A percentile compares a stretch with the other conserved stretches of the same genome.
These are phyloP conservation scores for Trebouxia gelatinosa DNA, from an alignment of 163 green algal species.

Conservation along the genomic window DNA sequence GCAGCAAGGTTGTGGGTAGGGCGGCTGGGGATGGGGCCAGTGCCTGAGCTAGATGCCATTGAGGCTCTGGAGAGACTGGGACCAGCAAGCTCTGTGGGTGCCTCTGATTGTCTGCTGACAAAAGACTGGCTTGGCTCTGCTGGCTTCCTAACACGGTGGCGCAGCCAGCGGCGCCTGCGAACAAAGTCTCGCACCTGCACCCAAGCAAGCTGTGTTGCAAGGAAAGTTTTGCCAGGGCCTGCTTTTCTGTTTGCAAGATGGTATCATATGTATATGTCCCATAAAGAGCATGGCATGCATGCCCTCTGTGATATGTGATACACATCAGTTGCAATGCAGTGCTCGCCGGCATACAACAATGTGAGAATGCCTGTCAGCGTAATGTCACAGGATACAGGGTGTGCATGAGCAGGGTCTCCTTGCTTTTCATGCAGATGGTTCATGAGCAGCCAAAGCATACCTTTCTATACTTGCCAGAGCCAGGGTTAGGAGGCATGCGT, in stretches of 20 bases:
- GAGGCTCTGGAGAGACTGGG: neutral
- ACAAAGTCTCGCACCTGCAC: slow-evolving; percentile 59
- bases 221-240: too few relatives aligned
- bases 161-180: slow-evolving; percentile 59
- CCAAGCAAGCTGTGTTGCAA: too few relatives aligned
- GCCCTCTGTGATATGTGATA: too few relatives aligned
- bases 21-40: neutral
- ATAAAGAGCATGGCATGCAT: too few relatives aligned
- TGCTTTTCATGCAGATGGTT: neutral
- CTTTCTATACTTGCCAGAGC: slow-evolving; percentile 34
- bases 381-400: neutral
- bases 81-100: neutral
- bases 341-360: neutral
- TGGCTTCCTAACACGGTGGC: slow-evolving; percentile 39
- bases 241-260: too few relatives aligned
- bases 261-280: too few relatives aligned
- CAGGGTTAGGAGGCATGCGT: slow-evolving; percentile 48
- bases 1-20: neutral
- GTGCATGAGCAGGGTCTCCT: neutral
- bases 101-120: neutral
- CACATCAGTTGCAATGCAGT: neutral
- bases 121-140: neutral
- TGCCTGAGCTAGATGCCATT: neutral
- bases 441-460: slow-evolving; percentile 3
- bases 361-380: neutral